Base-by-base conservation (phyloP, 1,284 basidiomycete species). In the Hypsizygus ulmarius region DNA sequence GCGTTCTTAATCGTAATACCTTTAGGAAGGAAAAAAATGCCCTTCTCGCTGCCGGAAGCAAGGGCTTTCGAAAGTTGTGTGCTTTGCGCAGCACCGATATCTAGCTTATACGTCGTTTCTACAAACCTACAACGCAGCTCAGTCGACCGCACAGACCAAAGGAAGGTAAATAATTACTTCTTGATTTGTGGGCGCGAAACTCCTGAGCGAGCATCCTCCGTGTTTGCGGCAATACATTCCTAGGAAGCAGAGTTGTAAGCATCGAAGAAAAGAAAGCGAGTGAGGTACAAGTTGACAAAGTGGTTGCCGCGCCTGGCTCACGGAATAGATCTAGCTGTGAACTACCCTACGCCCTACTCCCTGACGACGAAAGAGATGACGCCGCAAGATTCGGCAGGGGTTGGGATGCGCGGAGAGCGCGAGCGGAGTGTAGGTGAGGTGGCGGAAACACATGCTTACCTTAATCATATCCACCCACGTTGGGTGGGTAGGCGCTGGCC, bases 101-200 rank as follows among this genome's bases (percentile, higher is more conserved):
- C 82, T 46, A 94, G 73, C 62, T 85, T 83, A 73, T 93, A 93
- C 59, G 74, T 80, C 51, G 80, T 77, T 66, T 91, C 90, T 38
- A 93, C 84, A 66, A 70, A 94, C 73, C 90, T 88, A 45, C 0
- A 16, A 4, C 11, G 3, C 14, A 4, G n/a, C 49, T 49, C 19
- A 50, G 50, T n/a, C 27, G 12, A 7, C 19, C 39, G 15, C 2
- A 27, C 6, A 10, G 9, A 1, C 39, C 19, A 16, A 33, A 14
- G n/a, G 1, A 3, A 27, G 36, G 18, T 11, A 27, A 15, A 39
- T 2, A 15, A 14, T 50, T 64, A 87, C 93, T 93, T 95, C 82
- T 96, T 96, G 73, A 97, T 92, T 63, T 87, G 84, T 51, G 87
- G 90, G 48, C 93, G 88, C 59, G 92, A 94, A 57, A 95, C 90